Evolutionary conservation across 2,329 filamentous ascomycete species (phyloP), one percentile per base, ranked within the genome.

Genomic region (Pyrenophora seminiperda): DNA sequence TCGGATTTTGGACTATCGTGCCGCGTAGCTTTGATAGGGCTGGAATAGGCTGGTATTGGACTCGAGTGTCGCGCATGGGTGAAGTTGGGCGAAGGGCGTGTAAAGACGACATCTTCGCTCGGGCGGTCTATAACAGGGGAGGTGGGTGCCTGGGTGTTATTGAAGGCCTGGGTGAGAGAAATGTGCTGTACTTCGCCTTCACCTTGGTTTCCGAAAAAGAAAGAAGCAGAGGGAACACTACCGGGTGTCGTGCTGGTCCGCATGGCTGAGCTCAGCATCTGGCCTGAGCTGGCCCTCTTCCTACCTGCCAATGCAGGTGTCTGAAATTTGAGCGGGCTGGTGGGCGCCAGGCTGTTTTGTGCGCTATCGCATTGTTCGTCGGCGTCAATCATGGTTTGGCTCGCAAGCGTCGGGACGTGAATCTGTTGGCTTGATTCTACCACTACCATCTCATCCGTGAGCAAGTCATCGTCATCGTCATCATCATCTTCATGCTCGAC

Each of bases 61-160:
- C 76, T 76, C 7, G 75, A 74, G 44, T 65, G 65, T 50, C 62
- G 69, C 41, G 51, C 51, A 39, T 63, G 54, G 31, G 64, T 56
- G 43, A 76, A 68, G 44, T 77, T 76, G 5, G 77, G 77, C 14
- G 76, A 79, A 2, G 77, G 77, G 15, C 77, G 73, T 29, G 74
- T 73, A 45, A 75, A 71, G 14, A 78, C 61, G 1, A 74, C 69
- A 54, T 79, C 77, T 13, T 77, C 78, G n/a, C 60, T 66, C 3
- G 61, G 58, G 2, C 53, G 65, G 47, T 72, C 72, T 14, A 67
- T 58, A 3, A 70, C 56, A 14, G 77, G 76, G 18, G 77, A 79
- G 0, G 77, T 78, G 14, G 67, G 68, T 17, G 73, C 75, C 53
- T 78, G 77, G 1, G 76, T 79, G 19, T 74, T 72, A 41, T 75